Percentiles rank a stretch among this genome's conserved stretches.
phyloP scores from a whole-genome alignment of 306 rosid genomes.

The Ceratonia siliqua region DNA sequence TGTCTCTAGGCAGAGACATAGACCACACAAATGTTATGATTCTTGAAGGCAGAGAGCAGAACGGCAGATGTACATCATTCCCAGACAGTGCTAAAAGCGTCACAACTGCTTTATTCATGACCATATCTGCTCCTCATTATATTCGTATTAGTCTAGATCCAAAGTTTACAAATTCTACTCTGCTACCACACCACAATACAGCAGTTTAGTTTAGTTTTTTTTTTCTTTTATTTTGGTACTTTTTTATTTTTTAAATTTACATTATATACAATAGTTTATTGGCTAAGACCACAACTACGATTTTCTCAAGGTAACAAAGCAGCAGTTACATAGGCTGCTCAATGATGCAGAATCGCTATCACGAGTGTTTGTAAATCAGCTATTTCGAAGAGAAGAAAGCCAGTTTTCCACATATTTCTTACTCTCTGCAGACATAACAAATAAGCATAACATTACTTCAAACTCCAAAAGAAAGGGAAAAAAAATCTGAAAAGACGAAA shows the following conservation, averaged over 20 bases:
- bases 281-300: not conserved
- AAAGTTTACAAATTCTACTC: not conserved
- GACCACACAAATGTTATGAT: not conserved
- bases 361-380: conserved; percentile 34
- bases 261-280: not conserved
- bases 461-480: not conserved
- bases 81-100: not conserved
- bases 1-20: no score
- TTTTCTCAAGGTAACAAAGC: conserved; percentile 7
- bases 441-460: conserved; percentile 25
- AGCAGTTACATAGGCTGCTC: not conserved
- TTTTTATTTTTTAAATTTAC: not conserved
- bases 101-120: conserved; percentile 23
- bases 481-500: not conserved
- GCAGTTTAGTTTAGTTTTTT: not conserved
- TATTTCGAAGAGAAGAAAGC: conserved; percentile 63
- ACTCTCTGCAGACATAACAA: conserved; percentile 58
- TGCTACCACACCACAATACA: conserved; percentile 1
- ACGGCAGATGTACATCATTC: not conserved
- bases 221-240: not conserved
- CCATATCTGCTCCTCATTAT: conserved; percentile 20
- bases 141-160: conserved; percentile 1
- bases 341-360: not conserved
- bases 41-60: not conserved
- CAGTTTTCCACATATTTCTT: conserved; percentile 60